Conservation (phyloP, 2,329 filamentous ascomycete genomes). For the Neonectria neomacrospora region DNA sequence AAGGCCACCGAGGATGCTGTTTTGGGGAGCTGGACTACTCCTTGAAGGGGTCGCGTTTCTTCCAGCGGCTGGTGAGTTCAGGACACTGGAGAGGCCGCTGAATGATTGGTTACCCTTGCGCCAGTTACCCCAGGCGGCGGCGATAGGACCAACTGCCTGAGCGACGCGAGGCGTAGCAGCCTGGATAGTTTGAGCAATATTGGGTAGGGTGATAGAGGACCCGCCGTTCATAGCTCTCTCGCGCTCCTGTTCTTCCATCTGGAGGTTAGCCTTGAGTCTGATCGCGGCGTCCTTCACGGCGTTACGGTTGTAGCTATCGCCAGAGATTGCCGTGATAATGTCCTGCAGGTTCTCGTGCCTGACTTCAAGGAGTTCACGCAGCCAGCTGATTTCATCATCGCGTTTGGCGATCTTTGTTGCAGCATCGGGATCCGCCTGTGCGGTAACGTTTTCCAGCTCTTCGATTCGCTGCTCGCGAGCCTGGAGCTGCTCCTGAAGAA, state of each 20-base stretch:
- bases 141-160: conserved; percentile 78
- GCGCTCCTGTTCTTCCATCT: conserved; percentile 98
- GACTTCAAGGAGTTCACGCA: conserved; percentile 91
- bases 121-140: conserved; percentile 99
- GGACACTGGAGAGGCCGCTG: conserved; percentile 59
- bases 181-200: conserved; percentile 80
- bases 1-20: conserved; percentile 77
- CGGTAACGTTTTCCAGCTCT: conserved; percentile 78
- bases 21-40: conserved; percentile 63
- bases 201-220: conserved; percentile 75
- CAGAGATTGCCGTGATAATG: conserved; percentile 82
- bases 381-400: conserved; percentile 93
- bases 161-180: conserved; percentile 85
- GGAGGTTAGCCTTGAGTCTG: conserved; percentile 89
- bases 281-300: conserved; percentile 91
- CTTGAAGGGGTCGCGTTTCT: conserved; percentile 70
- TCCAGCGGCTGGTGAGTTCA: conserved; percentile 56
- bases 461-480: conserved; percentile 93
- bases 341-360: conserved; percentile 92
- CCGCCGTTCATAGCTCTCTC: conserved; percentile 82
- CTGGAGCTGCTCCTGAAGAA: conserved; percentile 95
- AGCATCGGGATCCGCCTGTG: conserved; percentile 78
- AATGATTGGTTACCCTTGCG: conserved; percentile 73
- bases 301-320: conserved; percentile 80
- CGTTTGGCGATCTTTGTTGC: conserved; percentile 87